Percentiles rank a stretch among this genome's conserved stretches.
Conservation (phyloP, 768 basidiomycete genomes). For the Imleria badia region DNA sequence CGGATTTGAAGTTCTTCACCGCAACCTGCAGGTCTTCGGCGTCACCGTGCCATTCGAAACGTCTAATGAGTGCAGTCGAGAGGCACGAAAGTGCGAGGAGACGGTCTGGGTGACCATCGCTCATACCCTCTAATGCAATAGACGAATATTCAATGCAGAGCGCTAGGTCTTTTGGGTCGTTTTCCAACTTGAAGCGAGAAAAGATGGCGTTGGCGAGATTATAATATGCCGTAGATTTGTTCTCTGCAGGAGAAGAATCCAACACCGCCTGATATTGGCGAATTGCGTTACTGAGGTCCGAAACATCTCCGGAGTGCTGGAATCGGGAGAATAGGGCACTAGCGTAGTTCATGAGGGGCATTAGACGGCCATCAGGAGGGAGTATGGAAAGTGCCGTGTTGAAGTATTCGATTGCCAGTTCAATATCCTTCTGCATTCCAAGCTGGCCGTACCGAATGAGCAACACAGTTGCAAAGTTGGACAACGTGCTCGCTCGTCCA, state of each 20-base stretch:
- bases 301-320: conserved; percentile 16
- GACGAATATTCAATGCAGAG: conserved; percentile 23
- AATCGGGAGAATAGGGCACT: conserved; percentile 31
- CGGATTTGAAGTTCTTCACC: conserved; percentile 23
- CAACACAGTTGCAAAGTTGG: conserved; percentile 30
- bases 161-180: conserved; percentile 20
- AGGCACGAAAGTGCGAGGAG: conserved; percentile 21
- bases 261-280: conserved; percentile 23
- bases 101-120: conserved; percentile 15
- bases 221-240: conserved; percentile 21
- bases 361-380: conserved; percentile 18
- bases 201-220: conserved; percentile 33
- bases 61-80: conserved; percentile 23
- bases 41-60: conserved; percentile 18
- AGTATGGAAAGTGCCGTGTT: conserved; percentile 20
- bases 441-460: conserved; percentile 27
- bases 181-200: conserved; percentile 27
- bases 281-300: conserved; percentile 25
- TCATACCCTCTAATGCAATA: conserved; percentile 17
- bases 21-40: conserved; percentile 28
- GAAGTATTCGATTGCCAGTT: conserved; percentile 30
- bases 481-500: conserved; percentile 22
- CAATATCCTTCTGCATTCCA: conserved; percentile 25
- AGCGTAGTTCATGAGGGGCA: conserved; percentile 29
- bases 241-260: conserved; percentile 17